These are phyloP conservation scores for Daldinia vernicosa DNA, from an alignment of 495 filamentous ascomycete genomes.

Conservation along the genomic window DNA sequence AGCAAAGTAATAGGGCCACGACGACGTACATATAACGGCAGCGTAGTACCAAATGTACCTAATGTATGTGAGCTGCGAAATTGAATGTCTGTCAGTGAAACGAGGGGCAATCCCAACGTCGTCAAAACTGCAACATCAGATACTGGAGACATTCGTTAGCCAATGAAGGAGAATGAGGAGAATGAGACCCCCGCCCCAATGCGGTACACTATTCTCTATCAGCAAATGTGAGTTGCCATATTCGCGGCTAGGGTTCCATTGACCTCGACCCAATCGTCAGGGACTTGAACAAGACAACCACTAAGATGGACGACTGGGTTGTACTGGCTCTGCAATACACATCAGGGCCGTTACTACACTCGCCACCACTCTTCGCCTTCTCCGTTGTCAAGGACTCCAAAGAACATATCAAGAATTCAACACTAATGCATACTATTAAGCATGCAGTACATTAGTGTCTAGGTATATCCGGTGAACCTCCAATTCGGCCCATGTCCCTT, in stretches of 20 bases:
- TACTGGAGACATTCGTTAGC: slow-evolving; percentile 14
- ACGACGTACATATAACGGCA: slow-evolving; percentile 35
- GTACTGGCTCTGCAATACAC: slow-evolving; percentile 34
- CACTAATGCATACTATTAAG: slow-evolving; percentile 30
- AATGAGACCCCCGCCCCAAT: slow-evolving; percentile 19
- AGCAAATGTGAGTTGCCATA: slow-evolving; percentile 35
- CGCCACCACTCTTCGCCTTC: slow-evolving; percentile 22
- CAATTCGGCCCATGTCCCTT: slow-evolving; percentile 31
- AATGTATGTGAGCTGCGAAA: slow-evolving; percentile 5
- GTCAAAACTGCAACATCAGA: slow-evolving; percentile 26
- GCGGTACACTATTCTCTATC: slow-evolving; percentile 37
- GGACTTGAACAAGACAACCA: slow-evolving; percentile 22
- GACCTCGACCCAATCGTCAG: slow-evolving; percentile 38
- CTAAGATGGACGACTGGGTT: slow-evolving; percentile 18
- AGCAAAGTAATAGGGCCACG: slow-evolving; percentile 35
- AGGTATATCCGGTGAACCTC: slow-evolving; percentile 8
- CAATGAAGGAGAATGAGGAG: slow-evolving; percentile 34
- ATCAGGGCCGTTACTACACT: slow-evolving; percentile 34
- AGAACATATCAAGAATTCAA: slow-evolving; percentile 1
- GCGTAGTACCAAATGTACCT: slow-evolving; percentile 18
- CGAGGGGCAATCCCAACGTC: slow-evolving; percentile 33
- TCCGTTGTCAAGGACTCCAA: not conserved
- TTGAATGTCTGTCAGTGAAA: slow-evolving; percentile 19
- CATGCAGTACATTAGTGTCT: slow-evolving; percentile 14
- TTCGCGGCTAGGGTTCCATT: slow-evolving; percentile 32